Conservation (phyloP, 176 grass and related monocot genomes). For the Lolium rigidum region DNA sequence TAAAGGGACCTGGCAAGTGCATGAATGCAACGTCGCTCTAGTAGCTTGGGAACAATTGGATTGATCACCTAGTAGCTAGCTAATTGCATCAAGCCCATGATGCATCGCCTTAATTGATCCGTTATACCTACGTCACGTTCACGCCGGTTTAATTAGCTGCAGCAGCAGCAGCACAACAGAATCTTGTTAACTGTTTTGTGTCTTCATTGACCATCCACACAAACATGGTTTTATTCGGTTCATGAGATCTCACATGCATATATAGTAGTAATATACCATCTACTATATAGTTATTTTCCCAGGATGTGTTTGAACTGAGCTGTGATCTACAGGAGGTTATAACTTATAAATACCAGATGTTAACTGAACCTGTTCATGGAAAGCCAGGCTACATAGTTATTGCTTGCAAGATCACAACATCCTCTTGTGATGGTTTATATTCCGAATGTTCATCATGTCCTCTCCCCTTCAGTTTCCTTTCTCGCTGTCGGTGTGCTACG, state of each 20-base stretch:
- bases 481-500: background rate
- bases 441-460: slow-evolving; percentile 26
- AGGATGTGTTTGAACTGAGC: slow-evolving; percentile 8
- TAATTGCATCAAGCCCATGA: slow-evolving; percentile 22
- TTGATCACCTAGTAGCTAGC: slow-evolving; percentile 11
- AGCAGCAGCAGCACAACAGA: background rate
- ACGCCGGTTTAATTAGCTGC: slow-evolving; percentile 6
- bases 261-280: background rate
- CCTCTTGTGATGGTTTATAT: background rate
- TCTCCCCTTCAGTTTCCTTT: slow-evolving; percentile 8
- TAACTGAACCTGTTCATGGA: background rate
- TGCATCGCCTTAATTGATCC: background rate
- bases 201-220: background rate
- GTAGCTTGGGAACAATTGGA: slow-evolving; percentile 33
- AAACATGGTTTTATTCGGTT: background rate
- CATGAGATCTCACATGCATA: slow-evolving; percentile 10
- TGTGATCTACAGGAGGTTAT: slow-evolving; percentile 32
- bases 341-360: slow-evolving; percentile 9
- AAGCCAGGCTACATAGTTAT: background rate
- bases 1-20: slow-evolving; percentile 45
- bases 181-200: slow-evolving; percentile 12
- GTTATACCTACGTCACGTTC: slow-evolving; percentile 26
- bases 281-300: background rate
- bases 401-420: slow-evolving; percentile 3
- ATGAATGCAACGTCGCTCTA: slow-evolving; percentile 35